Evolutionary conservation across 768 basidiomycete species (phyloP), one percentile per base, ranked within the genome.

Genomic region (Baorangia bicolor): DNA sequence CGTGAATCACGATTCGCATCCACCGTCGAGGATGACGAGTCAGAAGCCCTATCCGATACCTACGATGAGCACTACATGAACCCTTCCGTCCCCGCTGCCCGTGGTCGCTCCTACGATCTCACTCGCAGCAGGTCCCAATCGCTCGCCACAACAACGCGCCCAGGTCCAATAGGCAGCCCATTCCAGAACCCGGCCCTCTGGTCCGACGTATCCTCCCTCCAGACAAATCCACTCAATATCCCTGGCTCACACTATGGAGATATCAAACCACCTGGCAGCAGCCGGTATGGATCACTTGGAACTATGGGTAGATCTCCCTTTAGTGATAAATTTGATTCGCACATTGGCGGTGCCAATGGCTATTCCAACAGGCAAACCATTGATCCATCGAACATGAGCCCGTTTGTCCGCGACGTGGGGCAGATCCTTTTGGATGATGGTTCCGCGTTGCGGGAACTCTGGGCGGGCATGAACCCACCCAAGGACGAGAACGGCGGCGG

Each of bases 1-100:
- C 83, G 86, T 39, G 87, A 86, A 51, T 72, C 77, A 8, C 74
- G 83, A 31, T 91, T 92, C 69, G 80, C 86, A 6, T 89, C 87
- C 23, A 92, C 88, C 1, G 83, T 88, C 61, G 90, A 92, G 73
- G 89, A 92, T 61, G 90, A 92, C 69, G 90, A 92, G 71, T 82
- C 81, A 1, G 87, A 88, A 50, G 73, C 73, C 6, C 72, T 83
- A 23, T 81, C 80, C 46, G 86, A 88, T 65, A 79, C 79, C 42
- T 85, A 85, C 63, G 86, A 87, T 42, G 82, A 86, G 33, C 77
- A 73, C 42, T 83, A 74, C 60, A 67, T 80, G 6, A 76, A 74
- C 30, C 71, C 81, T 5, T 77, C 80, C 18, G 67, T 80, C 20
- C 55, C 72, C 41, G 55, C 60, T 28, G 66, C 73, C 35, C 77